phyloP scores from a whole-genome alignment of 352 stramenopile genomes.

The Phytophthora chlamydospora region DNA sequence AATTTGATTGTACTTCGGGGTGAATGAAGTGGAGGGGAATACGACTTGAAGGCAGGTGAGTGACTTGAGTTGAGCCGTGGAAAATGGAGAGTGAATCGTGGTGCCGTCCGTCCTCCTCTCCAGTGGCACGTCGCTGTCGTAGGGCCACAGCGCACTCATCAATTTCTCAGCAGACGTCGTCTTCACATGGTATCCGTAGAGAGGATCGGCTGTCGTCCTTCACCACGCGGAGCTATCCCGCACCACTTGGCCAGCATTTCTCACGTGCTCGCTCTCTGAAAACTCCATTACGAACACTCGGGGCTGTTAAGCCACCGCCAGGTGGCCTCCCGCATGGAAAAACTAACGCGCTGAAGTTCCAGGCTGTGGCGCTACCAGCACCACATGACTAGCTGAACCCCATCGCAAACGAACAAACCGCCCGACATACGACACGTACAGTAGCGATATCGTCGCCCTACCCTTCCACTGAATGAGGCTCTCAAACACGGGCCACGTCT shows the following conservation, averaged over 20 bases:
- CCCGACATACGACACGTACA: conserved; percentile 8
- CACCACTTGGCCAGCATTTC: conserved; percentile 27
- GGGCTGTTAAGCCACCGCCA: conserved; percentile 2
- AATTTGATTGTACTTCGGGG: background rate
- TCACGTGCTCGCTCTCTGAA: conserved; percentile 9
- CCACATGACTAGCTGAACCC: conserved; percentile 14
- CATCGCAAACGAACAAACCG: conserved; percentile 1
- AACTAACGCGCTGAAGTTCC: too few relatives aligned
- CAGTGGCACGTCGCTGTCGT: conserved; percentile 9
- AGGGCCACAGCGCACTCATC: background rate
- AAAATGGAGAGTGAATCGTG: conserved; percentile 24
- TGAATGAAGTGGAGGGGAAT: conserved; percentile 2
- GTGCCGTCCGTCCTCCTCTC: conserved; percentile 2
- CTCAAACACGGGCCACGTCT: background rate
- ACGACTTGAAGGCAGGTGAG: conserved; percentile 13
- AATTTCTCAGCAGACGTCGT: conserved; percentile 13
- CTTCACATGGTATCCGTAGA: conserved; percentile 8
- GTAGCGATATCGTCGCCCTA: conserved; percentile 1
- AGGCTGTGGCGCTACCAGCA: too few relatives aligned
- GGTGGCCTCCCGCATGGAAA: conserved; percentile 1
- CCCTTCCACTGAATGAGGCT: conserved; percentile 11
- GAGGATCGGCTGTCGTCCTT: conserved; percentile 7
- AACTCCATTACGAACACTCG: conserved; percentile 20
- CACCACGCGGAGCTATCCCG: background rate
- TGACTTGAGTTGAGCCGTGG: conserved; percentile 14